Conservation (phyloP, 108 stramenopile species). For the Stephanodiscus minutulus region DNA sequence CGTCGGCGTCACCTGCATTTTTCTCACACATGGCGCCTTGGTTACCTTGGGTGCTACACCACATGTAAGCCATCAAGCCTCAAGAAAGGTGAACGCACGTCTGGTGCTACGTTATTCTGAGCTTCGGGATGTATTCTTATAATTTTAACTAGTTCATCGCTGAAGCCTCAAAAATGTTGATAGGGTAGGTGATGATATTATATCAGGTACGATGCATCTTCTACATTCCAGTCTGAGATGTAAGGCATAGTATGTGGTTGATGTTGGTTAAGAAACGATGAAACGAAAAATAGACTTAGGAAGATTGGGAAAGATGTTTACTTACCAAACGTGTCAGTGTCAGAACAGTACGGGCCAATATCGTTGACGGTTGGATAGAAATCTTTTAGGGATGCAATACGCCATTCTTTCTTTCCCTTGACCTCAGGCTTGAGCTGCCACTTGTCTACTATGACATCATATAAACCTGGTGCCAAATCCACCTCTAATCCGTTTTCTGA, state of each 20-base stretch:
- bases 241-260: not conserved
- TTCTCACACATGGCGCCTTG: no score
- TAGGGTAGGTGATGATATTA: not conserved
- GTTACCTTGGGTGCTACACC: no score
- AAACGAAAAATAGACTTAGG: not conserved
- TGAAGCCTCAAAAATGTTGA: not conserved
- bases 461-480: slow-evolving; percentile 31
- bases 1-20: no score
- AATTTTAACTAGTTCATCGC: not conserved
- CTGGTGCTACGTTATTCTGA: no score
- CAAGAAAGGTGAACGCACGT: no score
- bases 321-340: slow-evolving; percentile 36
- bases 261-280: not conserved
- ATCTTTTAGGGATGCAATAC: slow-evolving; percentile 30
- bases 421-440: slow-evolving; percentile 47
- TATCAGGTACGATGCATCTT: slow-evolving; percentile 43
- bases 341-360: slow-evolving; percentile 46
- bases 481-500: slow-evolving; percentile 34
- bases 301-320: not conserved
- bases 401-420: slow-evolving; percentile 17
- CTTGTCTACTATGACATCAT: slow-evolving; percentile 29
- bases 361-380: slow-evolving; percentile 27
- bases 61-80: no score
- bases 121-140: not conserved
- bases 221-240: slow-evolving; percentile 22